Base-by-base conservation (phyloP, 345 rosid genomes). In the Camelina sativa region DNA sequence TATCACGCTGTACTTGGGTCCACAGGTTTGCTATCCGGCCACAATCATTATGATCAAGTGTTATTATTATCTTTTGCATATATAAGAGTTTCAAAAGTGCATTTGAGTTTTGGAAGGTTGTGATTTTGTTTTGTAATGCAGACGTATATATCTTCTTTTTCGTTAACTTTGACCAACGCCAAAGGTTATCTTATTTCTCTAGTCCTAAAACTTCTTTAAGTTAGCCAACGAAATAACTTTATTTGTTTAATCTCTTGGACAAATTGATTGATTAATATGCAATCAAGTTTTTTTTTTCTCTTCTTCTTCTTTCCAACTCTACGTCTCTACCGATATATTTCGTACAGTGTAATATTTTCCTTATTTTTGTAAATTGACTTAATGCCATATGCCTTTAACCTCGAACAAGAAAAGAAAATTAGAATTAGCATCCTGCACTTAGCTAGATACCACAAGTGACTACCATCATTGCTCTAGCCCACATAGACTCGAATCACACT, bases 61-160 rank as follows among this genome's bases (percentile, higher is more conserved):
- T 47, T 47, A 30, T 30, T 25, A 25, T 25, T 25, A 37, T 62
- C 4, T 30, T 73, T 6, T 64, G 8, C 15, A 22, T 73, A 53
- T 43, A 51, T 16, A 50, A 64, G 34, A 73, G 56, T 43, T 11
- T 1, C 9, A 72, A 73, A 73, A 73, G 65, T 44, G 57, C 37
- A 65, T 54, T 65, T 32, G 38, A 64, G 57, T 55, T 73, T 55
- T 55, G 65, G 47, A 73, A 73, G 48, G 4, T 64, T 64, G 48
- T 73, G 71, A 11, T 22, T 48, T 11, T 41, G 46, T 22, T 53
- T 63, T 5, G 7, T 32, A 23, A 25, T 25, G 28, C 28, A 25
- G 28, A 25, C 28, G 28, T 25, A 25, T 25, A 25, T 25, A 25
- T 25, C 38, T 1, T 69, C 37, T 11, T 37, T 19, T 71, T 40